These are phyloP conservation scores for Podospora comata DNA, from an alignment of 495 filamentous ascomycete species.

Conservation along the genomic window DNA sequence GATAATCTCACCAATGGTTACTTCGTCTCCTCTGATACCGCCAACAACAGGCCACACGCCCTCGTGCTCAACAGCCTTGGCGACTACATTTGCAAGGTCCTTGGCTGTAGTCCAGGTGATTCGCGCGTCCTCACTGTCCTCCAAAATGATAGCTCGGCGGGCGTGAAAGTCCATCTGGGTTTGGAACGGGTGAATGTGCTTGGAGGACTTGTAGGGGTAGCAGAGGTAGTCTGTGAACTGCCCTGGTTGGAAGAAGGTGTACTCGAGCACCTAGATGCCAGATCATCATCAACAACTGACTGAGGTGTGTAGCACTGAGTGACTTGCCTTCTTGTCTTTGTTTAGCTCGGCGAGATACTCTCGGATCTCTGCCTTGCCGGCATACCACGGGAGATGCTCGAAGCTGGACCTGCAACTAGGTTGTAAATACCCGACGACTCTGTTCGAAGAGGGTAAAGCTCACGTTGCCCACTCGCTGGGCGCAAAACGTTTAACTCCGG, in stretches of 20 bases:
- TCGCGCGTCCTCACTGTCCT: conserved; percentile 36
- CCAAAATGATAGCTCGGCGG: conserved; percentile 46
- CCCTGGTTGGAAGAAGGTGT: conserved; percentile 55
- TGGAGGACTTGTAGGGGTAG: conserved; percentile 44
- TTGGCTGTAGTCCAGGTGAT: conserved; percentile 47
- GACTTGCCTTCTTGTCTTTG: conserved; percentile 13
- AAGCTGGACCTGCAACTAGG: conserved; percentile 15
- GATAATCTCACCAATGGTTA: neutral
- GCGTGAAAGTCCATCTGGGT: conserved; percentile 45
- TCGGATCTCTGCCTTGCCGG: conserved; percentile 44
- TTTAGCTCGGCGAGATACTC: conserved; percentile 42
- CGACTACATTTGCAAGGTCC: conserved; percentile 42
- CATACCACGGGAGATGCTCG: conserved; percentile 44
- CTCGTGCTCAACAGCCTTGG: conserved; percentile 14
- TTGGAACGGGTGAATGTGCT: conserved; percentile 42
- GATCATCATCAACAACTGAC: conserved; percentile 4
- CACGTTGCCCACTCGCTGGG: conserved; percentile 44
- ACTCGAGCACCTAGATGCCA: conserved; percentile 50
- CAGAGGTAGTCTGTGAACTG: conserved; percentile 53
- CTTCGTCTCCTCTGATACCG: conserved; percentile 13
- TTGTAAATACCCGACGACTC: neutral
- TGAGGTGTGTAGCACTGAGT: neutral
- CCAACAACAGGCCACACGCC: conserved; percentile 16
- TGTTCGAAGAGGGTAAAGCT: neutral
- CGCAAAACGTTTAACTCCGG: conserved; percentile 54